Base-by-base conservation (phyloP, 164 flowering plant genomes). In the Chloranthus sessilifolius region DNA sequence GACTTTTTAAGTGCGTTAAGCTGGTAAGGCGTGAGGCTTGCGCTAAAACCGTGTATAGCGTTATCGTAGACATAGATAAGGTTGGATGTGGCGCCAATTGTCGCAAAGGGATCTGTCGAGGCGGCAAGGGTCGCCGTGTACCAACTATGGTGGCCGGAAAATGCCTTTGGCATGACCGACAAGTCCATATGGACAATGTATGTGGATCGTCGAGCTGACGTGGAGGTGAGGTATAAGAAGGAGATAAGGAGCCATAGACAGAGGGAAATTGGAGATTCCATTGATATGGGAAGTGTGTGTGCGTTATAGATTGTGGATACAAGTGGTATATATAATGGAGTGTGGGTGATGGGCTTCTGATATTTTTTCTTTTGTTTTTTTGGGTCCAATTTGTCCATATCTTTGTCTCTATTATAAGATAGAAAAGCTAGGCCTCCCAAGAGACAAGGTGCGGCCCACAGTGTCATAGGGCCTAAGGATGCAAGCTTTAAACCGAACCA, bases 151-250 rank as follows among this genome's bases (percentile, higher is more conserved):
- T 73, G 79, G 55, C 31, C 35, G 21, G 83, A 58, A 45, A 79
- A 76, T 39, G 76, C 69, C 47, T 64, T 67, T 2, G 92, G 92
- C 88, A 75, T 84, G 59, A 54, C 55, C 7, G 80, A 52, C 19
- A 60, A 36, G 58, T 84, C 83, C 83, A 84, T 79, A 52, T 84
- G 88, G 51, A 84, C 68, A 9, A 81, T 81, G 28, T 73, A 81
- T 25, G 68, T 73, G 27, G 68, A 68, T 10, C 59, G 14, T 30
- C 71, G 34, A 4, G 60, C 61, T 2, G 36, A 43, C 5, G 44
- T 28, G 26, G 58, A 57, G 37, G 20, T 14, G 12, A 55, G 40
- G 3, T 23, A 39, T 36, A 49, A 34, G 11, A 57, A 17, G n/a
- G 64, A 14, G 22, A 63, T 26, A 55, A 58, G 17, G 21, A 66